These are phyloP conservation scores for Hanseniaspora singularis DNA, from an alignment of 805 yeast genomes.

Conservation along the genomic window DNA sequence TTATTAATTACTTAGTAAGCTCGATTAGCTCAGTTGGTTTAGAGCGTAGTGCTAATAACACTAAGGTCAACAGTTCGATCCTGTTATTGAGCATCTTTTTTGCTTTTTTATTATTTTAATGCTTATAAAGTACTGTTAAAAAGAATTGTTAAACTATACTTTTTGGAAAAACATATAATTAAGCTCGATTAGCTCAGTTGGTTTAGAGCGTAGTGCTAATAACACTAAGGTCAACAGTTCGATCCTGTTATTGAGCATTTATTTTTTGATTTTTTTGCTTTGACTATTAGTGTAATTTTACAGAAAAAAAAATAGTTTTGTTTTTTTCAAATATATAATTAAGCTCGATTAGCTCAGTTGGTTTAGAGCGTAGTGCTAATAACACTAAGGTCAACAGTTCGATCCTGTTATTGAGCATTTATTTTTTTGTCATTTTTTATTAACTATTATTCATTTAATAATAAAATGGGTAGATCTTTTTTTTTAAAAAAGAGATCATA, in stretches of 20 bases:
- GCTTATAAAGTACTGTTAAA: no score
- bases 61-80: slow-evolving; percentile 13
- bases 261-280: no score
- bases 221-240: slow-evolving; percentile 12
- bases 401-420: slow-evolving; percentile 15
- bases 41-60: slow-evolving; percentile 14
- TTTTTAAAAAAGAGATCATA: neutral
- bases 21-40: slow-evolving; percentile 16
- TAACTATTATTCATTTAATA: no score
- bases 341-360: slow-evolving; percentile 15
- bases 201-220: slow-evolving; percentile 15
- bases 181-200: slow-evolving; percentile 16
- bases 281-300: no score
- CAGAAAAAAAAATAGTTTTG: no score
- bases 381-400: slow-evolving; percentile 12
- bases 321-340: no score
- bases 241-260: slow-evolving; percentile 15
- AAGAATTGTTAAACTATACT: no score
- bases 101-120: no score
- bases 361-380: slow-evolving; percentile 15
- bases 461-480: no score
- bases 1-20: no score
- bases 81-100: slow-evolving; percentile 12
- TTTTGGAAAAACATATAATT: no score
- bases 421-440: no score